These are phyloP conservation scores for Wickerhamiella occidentalis DNA, from an alignment of 805 yeast species.

Conservation along the genomic window DNA sequence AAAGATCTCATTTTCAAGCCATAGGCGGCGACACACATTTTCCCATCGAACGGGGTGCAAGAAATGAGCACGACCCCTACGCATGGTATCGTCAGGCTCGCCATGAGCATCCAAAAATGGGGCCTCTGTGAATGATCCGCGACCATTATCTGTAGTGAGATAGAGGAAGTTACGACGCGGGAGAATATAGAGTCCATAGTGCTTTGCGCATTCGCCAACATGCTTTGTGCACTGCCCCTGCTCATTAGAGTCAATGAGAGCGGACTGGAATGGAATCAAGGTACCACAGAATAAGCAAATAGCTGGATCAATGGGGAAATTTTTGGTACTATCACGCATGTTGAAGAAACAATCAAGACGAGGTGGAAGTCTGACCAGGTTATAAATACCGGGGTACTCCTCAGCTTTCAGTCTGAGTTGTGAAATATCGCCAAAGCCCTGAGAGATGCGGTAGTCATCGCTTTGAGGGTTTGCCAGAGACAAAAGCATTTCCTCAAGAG, in stretches of 20 bases:
- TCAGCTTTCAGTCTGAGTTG: constrained; percentile 20
- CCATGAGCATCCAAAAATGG: constrained; percentile 85
- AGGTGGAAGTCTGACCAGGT: constrained; percentile 50
- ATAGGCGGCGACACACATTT: constrained; percentile 48
- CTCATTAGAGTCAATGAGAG: constrained; percentile 36
- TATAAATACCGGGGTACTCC: constrained; percentile 56
- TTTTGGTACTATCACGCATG: constrained; percentile 10
- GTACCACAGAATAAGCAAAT: constrained; percentile 74
- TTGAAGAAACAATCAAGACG: constrained; percentile 61
- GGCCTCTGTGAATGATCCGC: constrained; percentile 73
- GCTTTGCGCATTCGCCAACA: constrained; percentile 41
- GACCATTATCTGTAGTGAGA: constrained; percentile 52
- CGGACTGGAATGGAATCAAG: constrained; percentile 50
- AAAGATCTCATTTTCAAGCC: constrained; percentile 71
- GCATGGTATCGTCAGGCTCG: constrained; percentile 63
- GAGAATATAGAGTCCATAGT: constrained; percentile 57
- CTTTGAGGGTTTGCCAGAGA: neutral
- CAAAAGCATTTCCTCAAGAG: constrained; percentile 14
- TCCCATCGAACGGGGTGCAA: constrained; percentile 52
- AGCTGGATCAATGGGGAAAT: constrained; percentile 52
- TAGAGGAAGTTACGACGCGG: constrained; percentile 53
- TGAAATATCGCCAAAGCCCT: constrained; percentile 8
- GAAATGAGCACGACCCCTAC: constrained; percentile 56
- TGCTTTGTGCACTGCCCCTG: constrained; percentile 78
- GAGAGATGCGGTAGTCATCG: neutral